phyloP scores from a whole-genome alignment of 179 eudicot genomes.

The Nepenthes alata region DNA sequence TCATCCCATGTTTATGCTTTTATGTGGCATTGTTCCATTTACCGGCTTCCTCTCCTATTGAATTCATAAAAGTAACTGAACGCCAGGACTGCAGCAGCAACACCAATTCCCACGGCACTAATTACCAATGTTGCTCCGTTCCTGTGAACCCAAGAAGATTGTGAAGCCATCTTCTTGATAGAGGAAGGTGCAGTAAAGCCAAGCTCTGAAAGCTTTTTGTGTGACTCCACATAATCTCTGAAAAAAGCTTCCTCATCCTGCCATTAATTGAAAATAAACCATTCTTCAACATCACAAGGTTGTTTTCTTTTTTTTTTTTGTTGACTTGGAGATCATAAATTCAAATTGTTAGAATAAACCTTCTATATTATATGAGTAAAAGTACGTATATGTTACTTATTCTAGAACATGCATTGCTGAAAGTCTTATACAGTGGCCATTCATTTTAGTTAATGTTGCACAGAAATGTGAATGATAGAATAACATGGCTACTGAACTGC shows the following conservation, averaged over 20 bases:
- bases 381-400: too few relatives aligned
- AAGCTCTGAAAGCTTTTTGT: conserved; percentile 71
- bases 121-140: neutral
- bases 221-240: conserved; percentile 69
- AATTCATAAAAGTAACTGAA: conserved; percentile 32
- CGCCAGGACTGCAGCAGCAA: conserved; percentile 35
- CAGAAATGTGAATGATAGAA: too few relatives aligned
- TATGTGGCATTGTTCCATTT: neutral
- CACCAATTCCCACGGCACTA: conserved; percentile 24
- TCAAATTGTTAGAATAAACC: too few relatives aligned
- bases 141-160: neutral
- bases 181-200: conserved; percentile 28
- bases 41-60: neutral
- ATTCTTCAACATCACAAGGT: neutral
- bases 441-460: too few relatives aligned
- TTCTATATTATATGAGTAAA: too few relatives aligned
- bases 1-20: too few relatives aligned
- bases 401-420: too few relatives aligned
- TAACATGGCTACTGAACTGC: too few relatives aligned
- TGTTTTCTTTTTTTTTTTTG: too few relatives aligned
- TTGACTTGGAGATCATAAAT: too few relatives aligned
- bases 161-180: neutral
- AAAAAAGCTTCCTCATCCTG: conserved; percentile 77
- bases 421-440: too few relatives aligned
- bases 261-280: neutral